Conservation (phyloP, 2,329 filamentous ascomycete species). For the Nemania sp. region DNA sequence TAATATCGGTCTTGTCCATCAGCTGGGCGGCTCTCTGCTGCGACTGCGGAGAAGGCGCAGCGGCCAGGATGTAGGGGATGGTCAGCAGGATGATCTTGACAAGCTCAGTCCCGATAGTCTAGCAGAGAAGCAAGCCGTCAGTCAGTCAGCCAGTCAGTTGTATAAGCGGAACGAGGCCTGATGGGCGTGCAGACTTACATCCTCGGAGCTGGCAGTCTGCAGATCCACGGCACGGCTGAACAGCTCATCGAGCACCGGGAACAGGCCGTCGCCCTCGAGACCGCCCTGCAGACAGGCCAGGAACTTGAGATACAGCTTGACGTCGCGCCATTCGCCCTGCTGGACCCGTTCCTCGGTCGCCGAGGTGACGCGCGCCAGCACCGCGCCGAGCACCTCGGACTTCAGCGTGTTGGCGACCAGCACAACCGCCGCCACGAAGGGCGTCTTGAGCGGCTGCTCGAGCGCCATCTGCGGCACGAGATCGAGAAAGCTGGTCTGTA, state of each 20-base stretch:
- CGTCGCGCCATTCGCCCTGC: slow-evolving; percentile 81
- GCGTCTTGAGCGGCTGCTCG: slow-evolving; percentile 97
- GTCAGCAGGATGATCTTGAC: slow-evolving; percentile 96
- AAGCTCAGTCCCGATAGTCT: slow-evolving; percentile 78
- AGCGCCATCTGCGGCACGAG: slow-evolving; percentile 75
- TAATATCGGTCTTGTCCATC: slow-evolving; percentile 92
- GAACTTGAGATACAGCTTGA: slow-evolving; percentile 89
- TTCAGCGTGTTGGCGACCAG: slow-evolving; percentile 79
- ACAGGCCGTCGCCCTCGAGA: slow-evolving; percentile 82
- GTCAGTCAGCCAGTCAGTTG: not conserved
- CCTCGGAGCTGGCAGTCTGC: slow-evolving; percentile 89
- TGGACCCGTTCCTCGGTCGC: slow-evolving; percentile 69
- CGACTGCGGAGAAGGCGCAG: slow-evolving; percentile 65
- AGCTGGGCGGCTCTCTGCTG: slow-evolving; percentile 75
- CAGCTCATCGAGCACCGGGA: slow-evolving; percentile 83
- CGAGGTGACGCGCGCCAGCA: slow-evolving; percentile 65
- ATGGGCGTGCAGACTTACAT: slow-evolving; percentile 74
- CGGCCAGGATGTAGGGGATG: slow-evolving; percentile 84
- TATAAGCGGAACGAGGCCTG: too few relatives aligned
- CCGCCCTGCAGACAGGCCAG: slow-evolving; percentile 82
- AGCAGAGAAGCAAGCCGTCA: slow-evolving; percentile 3
- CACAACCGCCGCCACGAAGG: slow-evolving; percentile 84
- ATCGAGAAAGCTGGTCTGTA: slow-evolving; percentile 72
- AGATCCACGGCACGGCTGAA: slow-evolving; percentile 89
- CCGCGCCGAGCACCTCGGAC: slow-evolving; percentile 70